phyloP scores from a whole-genome alignment of 2,329 filamentous ascomycete species.

The Atkinsonella texensis region DNA sequence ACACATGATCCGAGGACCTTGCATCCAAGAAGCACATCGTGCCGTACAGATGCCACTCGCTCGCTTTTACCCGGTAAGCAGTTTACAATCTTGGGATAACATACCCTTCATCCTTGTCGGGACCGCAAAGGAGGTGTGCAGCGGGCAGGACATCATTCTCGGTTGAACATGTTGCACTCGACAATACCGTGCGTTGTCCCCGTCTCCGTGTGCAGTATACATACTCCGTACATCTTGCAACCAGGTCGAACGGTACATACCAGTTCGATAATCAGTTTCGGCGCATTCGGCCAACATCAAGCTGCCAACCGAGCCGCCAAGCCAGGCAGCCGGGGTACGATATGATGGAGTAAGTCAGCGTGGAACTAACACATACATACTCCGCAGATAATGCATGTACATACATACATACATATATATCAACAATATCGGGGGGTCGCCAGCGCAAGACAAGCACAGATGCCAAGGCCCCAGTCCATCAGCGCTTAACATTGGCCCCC shows the following conservation, averaged over 20 bases:
- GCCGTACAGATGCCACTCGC: neutral
- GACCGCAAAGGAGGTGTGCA: neutral
- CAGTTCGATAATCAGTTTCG: neutral
- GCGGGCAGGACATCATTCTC: neutral
- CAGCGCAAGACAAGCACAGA: conserved; percentile 1
- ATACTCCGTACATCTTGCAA: neutral
- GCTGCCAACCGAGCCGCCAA: neutral
- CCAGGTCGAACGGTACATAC: too few species aligned
- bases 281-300: neutral
- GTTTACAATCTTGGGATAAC: neutral
- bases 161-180: neutral
- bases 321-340: neutral
- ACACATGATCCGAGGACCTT: too few species aligned
- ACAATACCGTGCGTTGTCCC: neutral
- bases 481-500: neutral
- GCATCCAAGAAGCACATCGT: too few species aligned
- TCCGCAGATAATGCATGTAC: neutral
- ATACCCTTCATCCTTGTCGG: neutral
- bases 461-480: conserved; percentile 1
- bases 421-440: neutral
- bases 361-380: neutral
- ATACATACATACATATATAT: too few species aligned
- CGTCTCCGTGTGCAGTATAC: neutral
- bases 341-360: neutral
- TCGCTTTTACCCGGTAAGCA: neutral